These are phyloP conservation scores for Camellia sinensis DNA, from an alignment of 148 eudicot genomes.

Conservation along the genomic window DNA sequence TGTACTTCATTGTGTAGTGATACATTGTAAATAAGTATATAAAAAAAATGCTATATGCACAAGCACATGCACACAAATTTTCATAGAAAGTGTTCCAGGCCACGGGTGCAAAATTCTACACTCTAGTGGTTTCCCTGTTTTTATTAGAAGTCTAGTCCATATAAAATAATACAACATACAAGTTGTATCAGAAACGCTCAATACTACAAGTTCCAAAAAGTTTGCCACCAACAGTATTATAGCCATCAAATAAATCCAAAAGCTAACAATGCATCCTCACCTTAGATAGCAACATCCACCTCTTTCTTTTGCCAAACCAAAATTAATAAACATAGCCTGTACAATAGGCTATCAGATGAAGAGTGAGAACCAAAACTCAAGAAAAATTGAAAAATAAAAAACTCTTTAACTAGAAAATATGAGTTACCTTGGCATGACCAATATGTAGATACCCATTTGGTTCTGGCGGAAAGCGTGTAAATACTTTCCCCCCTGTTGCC, in stretches of 20 bases:
- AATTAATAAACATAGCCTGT: conserved; percentile 95
- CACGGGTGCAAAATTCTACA: not conserved
- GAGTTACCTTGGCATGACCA: conserved; percentile 92
- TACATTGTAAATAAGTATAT: too few relatives aligned
- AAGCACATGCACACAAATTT: not conserved
- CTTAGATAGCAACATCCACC: conserved; percentile 89
- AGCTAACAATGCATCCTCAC: conserved; percentile 29
- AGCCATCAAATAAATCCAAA: not conserved
- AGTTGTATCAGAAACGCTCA: not conserved
- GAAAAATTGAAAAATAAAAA: too few relatives aligned
- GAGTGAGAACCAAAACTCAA: conserved; percentile 7
- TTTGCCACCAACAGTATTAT: not conserved
- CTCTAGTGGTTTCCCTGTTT: not conserved
- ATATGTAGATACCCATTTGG: conserved; percentile 98
- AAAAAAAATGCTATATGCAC: too few relatives aligned
- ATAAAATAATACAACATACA: not conserved
- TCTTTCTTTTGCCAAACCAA: conserved; percentile 94
- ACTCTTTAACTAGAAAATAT: not conserved
- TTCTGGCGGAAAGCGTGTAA: conserved; percentile 95
- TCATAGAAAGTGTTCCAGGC: not conserved
- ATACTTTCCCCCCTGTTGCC: conserved; percentile 75
- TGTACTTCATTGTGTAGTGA: too few relatives aligned
- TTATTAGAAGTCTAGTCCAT: not conserved
- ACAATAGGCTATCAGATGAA: conserved; percentile 17
- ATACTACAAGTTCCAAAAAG: not conserved